Conservation (phyloP, 2,329 filamentous ascomycete species). For the Xylariaceae sp. region DNA sequence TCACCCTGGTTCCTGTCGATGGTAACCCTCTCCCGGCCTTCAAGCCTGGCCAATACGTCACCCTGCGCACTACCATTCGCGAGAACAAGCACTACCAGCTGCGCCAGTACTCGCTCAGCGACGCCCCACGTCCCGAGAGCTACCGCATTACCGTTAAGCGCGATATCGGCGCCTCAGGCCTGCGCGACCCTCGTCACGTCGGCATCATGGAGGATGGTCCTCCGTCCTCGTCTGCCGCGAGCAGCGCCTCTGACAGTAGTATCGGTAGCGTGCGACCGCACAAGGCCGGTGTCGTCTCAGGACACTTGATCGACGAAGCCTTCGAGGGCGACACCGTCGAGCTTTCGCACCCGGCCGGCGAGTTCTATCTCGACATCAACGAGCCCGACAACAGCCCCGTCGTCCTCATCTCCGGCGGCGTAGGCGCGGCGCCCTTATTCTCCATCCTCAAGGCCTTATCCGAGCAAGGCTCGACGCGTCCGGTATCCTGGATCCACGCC, state of each 20-base stretch:
- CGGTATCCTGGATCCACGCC: constrained; percentile 56
- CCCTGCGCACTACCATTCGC: constrained; percentile 54
- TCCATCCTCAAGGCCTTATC: constrained; percentile 54
- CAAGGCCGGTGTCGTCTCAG: constrained; percentile 60
- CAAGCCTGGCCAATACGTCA: constrained; percentile 68
- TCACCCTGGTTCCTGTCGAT: constrained; percentile 62
- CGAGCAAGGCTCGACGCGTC: constrained; percentile 41
- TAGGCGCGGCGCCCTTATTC: constrained; percentile 55
- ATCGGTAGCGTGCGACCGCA: constrained; percentile 28
- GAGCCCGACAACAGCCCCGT: constrained; percentile 42
- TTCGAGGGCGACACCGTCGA: constrained; percentile 57
- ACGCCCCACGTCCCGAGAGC: constrained; percentile 54
- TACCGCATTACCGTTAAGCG: constrained; percentile 69
- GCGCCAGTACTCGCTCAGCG: constrained; percentile 68
- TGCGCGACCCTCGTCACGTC: constrained; percentile 10
- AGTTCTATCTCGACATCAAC: constrained; percentile 51
- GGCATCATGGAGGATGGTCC: constrained; percentile 19
- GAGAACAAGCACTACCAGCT: constrained; percentile 56
- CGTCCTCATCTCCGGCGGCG: constrained; percentile 57
- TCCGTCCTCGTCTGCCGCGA: constrained; percentile 30
- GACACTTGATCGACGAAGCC: constrained; percentile 59
- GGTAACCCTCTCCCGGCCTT: constrained; percentile 55
- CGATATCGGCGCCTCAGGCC: constrained; percentile 44
- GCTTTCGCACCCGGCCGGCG: constrained; percentile 61
- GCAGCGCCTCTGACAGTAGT: constrained; percentile 31